Base-by-base conservation (phyloP, 2,329 filamentous ascomycete genomes). In the Westerdykella aurantiaca region DNA sequence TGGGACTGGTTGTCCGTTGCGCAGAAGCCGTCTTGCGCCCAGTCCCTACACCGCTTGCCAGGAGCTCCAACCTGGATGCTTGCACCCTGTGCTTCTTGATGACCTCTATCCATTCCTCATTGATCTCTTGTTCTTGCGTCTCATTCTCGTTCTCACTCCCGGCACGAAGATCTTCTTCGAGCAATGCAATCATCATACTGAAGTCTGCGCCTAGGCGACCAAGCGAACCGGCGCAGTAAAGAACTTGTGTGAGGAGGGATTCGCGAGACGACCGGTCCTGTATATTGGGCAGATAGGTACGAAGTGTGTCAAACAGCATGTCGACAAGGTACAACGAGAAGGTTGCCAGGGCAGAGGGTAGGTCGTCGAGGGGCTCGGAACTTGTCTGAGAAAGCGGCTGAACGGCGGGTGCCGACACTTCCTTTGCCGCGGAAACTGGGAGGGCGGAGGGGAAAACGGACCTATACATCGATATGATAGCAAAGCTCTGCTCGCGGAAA, bases 401-500 rank as follows among this genome's bases (percentile, higher is more conserved):
- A 33, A 58, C 53, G n/a, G 60, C 45, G 2, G 56, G 55, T 16
- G 59, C 49, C 1, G 50, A n/a, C n/a, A 34, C 39, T 10, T 64
- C 57, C 9, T 57, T 50, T 13, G 46, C 25, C 16, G 44, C n/a
- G 4, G 69, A 66, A 0, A 60, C 57, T 6, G 72, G 71, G 4
- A 75, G 51, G 4, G 81, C 76, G 3, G 79, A 74, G 0, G 85
- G 82, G 58, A 95, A 95, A 43, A 97, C 88, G 58, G 85, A 93
- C 58, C 84, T 87, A 68, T 94, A 96, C 77, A 97, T 88, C 46
- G 88, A 95, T 22, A 97, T 82, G 47, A 97, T 95, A 35, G 85
- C 86, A 66, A 98, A 98, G 63, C 88, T 95, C 68, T 98, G 93
- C 68, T 98, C 93, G 41, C 93, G 85, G 65, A 97, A 97, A 22